Base-by-base conservation (phyloP, 2,329 filamentous ascomycete genomes). In the Alternaria arborescens region DNA sequence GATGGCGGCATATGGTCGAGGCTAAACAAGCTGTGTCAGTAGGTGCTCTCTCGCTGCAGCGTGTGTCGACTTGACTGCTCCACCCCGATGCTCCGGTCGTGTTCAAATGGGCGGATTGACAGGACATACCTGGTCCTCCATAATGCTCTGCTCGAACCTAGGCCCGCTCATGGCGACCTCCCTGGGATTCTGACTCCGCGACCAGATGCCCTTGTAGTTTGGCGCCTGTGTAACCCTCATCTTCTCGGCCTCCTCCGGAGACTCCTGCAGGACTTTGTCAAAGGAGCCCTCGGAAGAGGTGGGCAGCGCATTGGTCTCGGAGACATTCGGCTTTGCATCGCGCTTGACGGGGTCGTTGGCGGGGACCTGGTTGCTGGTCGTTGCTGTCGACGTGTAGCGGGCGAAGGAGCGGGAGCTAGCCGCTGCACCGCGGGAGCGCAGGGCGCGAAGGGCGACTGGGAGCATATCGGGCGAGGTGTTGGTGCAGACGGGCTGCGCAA, bases 121-220 rank as follows among this genome's bases (percentile, higher is more conserved):
- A 36, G 18, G 20, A 76, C 88, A 70, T 84, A 97, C 94, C 91
- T 99, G 95, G 69, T 90, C 82, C 71, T 90, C 88, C 82, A 98
- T 94, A 75, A 97, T 92, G 34, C 93, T 98, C 88, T 98, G 94
- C 85, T 99, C 95, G 76, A 99, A 99, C 71, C 94, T 86, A 67
- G 95, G 95, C 42, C 95, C 95, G 42, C 89, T 88, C 94, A 99
- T 99, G 54, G 93, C 95, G 79, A 88, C 81, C 55, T 88, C 86
- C 73, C 94, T 86, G 40, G 93, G 88, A 80, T 88, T 88, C 85
- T 99, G 95, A 82, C 88, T 97, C 75, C 88, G 83, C 63, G 92
- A 93, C 95, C 95, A 99, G 61, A 92, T 86, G 6, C 82, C 87
- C 61, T 84, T 82, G 65, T 93, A 88, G 84, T 99, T 99, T 22